Evolutionary conservation across 352 stramenopile species (phyloP), one percentile per base, ranked within the genome.

Genomic region (Plasmopara viticola): DNA sequence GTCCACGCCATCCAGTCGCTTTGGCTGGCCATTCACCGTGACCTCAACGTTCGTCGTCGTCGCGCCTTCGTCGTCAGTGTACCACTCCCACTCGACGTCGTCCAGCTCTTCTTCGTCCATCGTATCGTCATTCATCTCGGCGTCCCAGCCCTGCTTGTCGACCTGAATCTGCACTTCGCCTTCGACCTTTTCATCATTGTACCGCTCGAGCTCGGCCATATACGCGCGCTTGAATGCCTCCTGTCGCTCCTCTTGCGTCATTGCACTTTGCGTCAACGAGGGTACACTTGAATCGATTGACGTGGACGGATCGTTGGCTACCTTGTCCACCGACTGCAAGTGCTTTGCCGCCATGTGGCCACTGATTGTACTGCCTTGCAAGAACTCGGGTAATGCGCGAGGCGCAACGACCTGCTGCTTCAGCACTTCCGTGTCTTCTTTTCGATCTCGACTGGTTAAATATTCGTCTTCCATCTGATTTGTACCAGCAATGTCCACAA

Each of bases 11-110:
- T 83, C 70, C 28, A 92, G 62, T 17, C 65, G 64, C 58, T 90
- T 92, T 15, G 55, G 33, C 12, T 68, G 51, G 9, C 84, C 84
- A 47, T 87, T 86, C 6, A 95, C 82, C 5, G 68, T 73, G 25
- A 93, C 60, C 37, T 90, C 77, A 10, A 67, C 50, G 29, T 90
- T 70, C 9, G 31, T 35, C 31, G 31, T 59, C 64, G 15, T 43
- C 48, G 59, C 57, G 14, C 81, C 66, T 35, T 81, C 74, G 14
- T 83, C 72, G 37, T 92, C 79, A 12, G 44, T 58, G 54, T 73
- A 93, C 73, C 74, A 87, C 48, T 95, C 84, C 84, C 84, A 95
- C 58, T 95, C 82, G 33, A 88, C 60, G 53, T 89, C 79, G 44
- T 88, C 78, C 1, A 94, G 46, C 12, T 88, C 78, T 62, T 90